These are phyloP conservation scores for Ceratobasidium sp. DNA, from an alignment of 1,284 basidiomycete genomes.

Conservation along the genomic window DNA sequence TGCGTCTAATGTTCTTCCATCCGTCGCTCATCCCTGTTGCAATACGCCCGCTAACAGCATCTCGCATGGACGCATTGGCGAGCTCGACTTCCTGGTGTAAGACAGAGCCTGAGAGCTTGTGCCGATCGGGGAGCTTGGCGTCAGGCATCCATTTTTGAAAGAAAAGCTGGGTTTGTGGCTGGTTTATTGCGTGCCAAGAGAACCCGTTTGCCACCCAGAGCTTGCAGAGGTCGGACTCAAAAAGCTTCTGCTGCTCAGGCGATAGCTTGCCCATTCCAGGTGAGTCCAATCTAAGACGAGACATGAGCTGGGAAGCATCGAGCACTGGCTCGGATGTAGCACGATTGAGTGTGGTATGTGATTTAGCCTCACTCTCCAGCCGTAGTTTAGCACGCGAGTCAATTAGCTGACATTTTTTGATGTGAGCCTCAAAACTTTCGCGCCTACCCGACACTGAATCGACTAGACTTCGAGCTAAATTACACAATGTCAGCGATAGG, in stretches of 20 bases:
- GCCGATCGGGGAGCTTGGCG: neutral
- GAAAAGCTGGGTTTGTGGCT: too few species aligned
- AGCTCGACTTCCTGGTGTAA: neutral
- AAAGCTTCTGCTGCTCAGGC: neutral
- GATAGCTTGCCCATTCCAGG: neutral
- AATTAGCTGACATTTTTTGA: neutral
- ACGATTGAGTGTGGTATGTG: neutral
- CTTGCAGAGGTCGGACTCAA: constrained; percentile 4
- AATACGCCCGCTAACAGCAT: constrained; percentile 5
- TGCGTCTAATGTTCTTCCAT: constrained; percentile 38
- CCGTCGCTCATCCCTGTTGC: constrained; percentile 41
- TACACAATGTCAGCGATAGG: too few species aligned
- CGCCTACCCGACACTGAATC: neutral
- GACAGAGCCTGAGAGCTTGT: neutral
- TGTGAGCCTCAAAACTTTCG: constrained; percentile 19
- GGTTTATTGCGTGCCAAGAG: too few species aligned
- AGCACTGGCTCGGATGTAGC: neutral
- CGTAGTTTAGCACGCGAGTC: neutral
- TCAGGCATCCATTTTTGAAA: neutral
- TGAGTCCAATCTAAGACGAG: neutral
- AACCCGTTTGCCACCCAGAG: too few species aligned
- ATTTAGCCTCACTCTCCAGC: neutral
- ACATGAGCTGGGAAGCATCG: neutral
- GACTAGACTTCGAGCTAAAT: neutral
- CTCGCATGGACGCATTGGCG: neutral